These are phyloP conservation scores for Picea abies DNA, from an alignment of 83 land plant genomes.

Conservation along the genomic window DNA sequence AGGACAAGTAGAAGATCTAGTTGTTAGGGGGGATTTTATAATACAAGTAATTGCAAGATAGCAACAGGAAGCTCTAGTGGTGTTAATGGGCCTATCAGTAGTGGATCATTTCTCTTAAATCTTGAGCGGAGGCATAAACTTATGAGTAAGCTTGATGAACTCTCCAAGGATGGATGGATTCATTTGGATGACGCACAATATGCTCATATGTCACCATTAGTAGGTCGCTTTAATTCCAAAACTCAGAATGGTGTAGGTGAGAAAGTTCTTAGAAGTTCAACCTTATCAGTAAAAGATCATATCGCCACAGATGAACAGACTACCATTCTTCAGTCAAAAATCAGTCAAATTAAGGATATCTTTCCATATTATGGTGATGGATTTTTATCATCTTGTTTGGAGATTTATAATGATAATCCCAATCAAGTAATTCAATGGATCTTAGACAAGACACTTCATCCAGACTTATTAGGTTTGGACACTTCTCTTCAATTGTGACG, in stretches of 20 bases:
- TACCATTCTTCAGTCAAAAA: conserved; percentile 73
- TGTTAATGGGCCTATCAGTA: conserved; percentile 15
- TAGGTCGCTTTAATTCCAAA: conserved; percentile 21
- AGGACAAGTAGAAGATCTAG: conserved; percentile 68
- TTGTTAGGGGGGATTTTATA: conserved; percentile 73
- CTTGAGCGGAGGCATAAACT: conserved; percentile 52
- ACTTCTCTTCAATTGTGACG: conserved; percentile 53
- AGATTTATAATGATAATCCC: conserved; percentile 82
- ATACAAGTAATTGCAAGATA: conserved; percentile 67
- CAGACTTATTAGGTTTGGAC: conserved; percentile 66
- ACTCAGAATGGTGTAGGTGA: not conserved
- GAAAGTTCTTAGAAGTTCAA: conserved; percentile 16
- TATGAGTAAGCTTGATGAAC: conserved; percentile 38
- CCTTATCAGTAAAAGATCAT: conserved; percentile 17
- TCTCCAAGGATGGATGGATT: conserved; percentile 59
- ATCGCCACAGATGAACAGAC: conserved; percentile 55
- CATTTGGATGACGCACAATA: conserved; percentile 74
- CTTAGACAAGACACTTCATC: conserved; percentile 88
- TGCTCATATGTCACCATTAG: conserved; percentile 52
- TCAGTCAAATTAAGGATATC: conserved; percentile 92
- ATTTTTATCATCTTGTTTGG: conserved; percentile 83
- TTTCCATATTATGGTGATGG: conserved; percentile 97
- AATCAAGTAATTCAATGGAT: conserved; percentile 94
- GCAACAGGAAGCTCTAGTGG: conserved; percentile 25
- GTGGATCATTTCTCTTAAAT: conserved; percentile 57